Conservation (phyloP, 2,329 filamentous ascomycete genomes). For the Cytospora schulzeri region DNA sequence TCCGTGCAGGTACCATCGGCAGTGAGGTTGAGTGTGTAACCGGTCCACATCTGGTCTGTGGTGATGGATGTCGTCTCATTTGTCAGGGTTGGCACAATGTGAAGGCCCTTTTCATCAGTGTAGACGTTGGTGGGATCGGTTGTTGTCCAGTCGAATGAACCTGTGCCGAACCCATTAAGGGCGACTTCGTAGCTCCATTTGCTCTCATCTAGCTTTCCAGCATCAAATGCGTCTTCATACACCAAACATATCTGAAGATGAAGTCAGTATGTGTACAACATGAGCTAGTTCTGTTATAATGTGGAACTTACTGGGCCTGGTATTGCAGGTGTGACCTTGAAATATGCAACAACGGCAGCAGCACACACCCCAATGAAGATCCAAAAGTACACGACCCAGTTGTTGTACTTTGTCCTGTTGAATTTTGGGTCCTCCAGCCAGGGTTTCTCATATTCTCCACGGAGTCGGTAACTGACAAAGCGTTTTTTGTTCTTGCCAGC, state of each 20-base stretch:
- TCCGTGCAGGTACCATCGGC: slow-evolving; percentile 47
- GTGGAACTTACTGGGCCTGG: slow-evolving; percentile 25
- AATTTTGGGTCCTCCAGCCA: slow-evolving; percentile 41
- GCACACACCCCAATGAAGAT: slow-evolving; percentile 39
- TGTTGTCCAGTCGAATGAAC: slow-evolving; percentile 58
- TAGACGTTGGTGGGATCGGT: slow-evolving; percentile 50
- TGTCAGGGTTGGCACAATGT: slow-evolving; percentile 58
- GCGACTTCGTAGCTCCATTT: slow-evolving; percentile 27
- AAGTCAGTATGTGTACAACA: slow-evolving; percentile 4
- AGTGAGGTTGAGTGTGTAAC: slow-evolving; percentile 49
- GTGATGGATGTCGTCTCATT: slow-evolving; percentile 44
- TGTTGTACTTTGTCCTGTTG: slow-evolving; percentile 40
- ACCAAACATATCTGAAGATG: slow-evolving; percentile 47
- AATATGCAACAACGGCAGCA: slow-evolving; percentile 39
- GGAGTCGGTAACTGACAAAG: slow-evolving; percentile 41
- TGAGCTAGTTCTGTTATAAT: background rate
- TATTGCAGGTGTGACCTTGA: slow-evolving; percentile 35
- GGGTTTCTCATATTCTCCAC: slow-evolving; percentile 42
- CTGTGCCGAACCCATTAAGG: slow-evolving; percentile 48
- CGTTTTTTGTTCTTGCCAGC: slow-evolving; percentile 24
- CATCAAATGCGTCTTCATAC: slow-evolving; percentile 50
- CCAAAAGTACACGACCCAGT: slow-evolving; percentile 38
- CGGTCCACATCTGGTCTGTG: slow-evolving; percentile 40
- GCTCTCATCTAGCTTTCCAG: slow-evolving; percentile 17
- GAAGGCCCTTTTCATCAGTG: slow-evolving; percentile 50